These are phyloP conservation scores for Tulasnella sp. DNA, from an alignment of 768 basidiomycete species.

Conservation along the genomic window DNA sequence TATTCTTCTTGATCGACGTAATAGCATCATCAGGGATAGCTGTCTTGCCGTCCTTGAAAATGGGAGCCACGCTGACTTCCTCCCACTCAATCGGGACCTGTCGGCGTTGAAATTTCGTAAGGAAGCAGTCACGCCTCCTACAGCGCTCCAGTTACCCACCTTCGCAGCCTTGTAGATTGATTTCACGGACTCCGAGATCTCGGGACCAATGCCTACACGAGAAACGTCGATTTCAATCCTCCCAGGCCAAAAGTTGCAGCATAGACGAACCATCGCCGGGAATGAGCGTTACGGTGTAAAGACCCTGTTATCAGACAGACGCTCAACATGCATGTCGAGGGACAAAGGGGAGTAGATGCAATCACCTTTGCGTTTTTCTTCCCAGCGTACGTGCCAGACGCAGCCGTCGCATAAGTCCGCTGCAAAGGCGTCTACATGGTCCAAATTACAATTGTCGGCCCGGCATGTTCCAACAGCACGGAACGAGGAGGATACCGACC, in stretches of 20 bases:
- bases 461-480: background rate
- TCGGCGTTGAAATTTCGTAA: background rate
- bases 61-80: slow-evolving; percentile 91
- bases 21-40: slow-evolving; percentile 91
- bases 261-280: slow-evolving; percentile 75
- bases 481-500: background rate
- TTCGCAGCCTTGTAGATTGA: slow-evolving; percentile 82
- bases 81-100: slow-evolving; percentile 99
- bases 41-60: slow-evolving; percentile 89
- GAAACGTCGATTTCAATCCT: slow-evolving; percentile 16
- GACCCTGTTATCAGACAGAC: slow-evolving; percentile 46
- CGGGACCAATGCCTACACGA: slow-evolving; percentile 83
- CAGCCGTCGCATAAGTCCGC: slow-evolving; percentile 41
- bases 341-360: slow-evolving; percentile 8
- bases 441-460: slow-evolving; percentile 1
- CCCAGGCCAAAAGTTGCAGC: background rate
- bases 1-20: slow-evolving; percentile 86
- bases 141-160: slow-evolving; percentile 30
- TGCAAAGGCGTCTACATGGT: background rate
- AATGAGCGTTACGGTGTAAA: slow-evolving; percentile 92
- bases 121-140: background rate
- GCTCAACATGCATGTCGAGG: background rate
- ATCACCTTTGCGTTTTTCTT: slow-evolving; percentile 75
- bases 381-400: slow-evolving; percentile 82
- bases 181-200: slow-evolving; percentile 94